Evolutionary conservation across 2,329 filamentous ascomycete species (phyloP).

Genomic region (Claviceps sorghi): DNA sequence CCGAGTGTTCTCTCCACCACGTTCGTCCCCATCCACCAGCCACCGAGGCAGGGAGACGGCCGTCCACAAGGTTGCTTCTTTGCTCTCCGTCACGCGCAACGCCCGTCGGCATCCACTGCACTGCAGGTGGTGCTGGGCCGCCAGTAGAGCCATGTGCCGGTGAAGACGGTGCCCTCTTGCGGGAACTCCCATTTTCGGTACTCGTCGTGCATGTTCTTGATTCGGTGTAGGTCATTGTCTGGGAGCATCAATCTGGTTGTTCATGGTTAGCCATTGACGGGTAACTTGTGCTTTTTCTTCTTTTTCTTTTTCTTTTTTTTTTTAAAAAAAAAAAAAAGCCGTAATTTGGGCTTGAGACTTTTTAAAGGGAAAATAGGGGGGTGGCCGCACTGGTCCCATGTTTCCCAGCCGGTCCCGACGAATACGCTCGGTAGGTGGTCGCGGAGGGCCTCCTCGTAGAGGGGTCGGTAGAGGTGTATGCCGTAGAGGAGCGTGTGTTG

Average conservation of each 20-base stretch:
- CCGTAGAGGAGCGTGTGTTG: slow-evolving; percentile 41
- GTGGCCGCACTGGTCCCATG: slow-evolving; percentile 33
- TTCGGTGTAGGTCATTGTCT: neutral
- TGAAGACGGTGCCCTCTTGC: slow-evolving; percentile 9
- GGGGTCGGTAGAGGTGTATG: slow-evolving; percentile 42
- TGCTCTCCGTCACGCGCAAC: neutral
- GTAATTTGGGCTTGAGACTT: no score
- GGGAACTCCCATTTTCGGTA: slow-evolving; percentile 10
- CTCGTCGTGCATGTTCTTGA: slow-evolving; percentile 7
- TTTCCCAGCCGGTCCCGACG: slow-evolving; percentile 39
- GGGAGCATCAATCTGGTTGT: neutral
- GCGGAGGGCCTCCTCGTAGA: slow-evolving; percentile 37
- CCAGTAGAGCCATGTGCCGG: slow-evolving; percentile 11
- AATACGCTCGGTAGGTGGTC: slow-evolving; percentile 35
- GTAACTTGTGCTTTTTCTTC: no score
- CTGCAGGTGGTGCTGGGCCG: neutral
- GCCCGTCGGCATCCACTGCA: neutral
- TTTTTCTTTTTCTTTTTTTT: neutral
- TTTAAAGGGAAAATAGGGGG: neutral
- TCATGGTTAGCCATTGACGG: neutral
- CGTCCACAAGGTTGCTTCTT: no score
- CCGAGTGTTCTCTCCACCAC: no score
- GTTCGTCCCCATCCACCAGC: no score
- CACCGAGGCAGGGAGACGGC: no score
- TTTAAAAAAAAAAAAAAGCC: neutral